A percentile compares a stretch with the other conserved stretches of the same genome.
These are phyloP conservation scores for Paraconiothyrium brasiliense DNA, from an alignment of 2,329 filamentous ascomycete genomes.

Conservation along the genomic window DNA sequence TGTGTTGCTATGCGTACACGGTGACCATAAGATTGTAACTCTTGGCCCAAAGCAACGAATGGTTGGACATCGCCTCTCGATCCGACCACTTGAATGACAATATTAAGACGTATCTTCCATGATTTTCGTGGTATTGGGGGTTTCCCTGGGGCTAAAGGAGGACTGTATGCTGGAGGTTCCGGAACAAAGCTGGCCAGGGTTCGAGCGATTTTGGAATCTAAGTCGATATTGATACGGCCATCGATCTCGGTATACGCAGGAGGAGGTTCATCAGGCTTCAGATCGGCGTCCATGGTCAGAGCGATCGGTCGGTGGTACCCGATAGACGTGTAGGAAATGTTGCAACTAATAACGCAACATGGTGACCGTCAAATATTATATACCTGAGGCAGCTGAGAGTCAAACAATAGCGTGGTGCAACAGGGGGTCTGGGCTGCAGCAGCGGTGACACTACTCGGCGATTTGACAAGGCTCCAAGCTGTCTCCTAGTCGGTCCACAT, in stretches of 20 bases:
- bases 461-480: not conserved
- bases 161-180: slow-evolving; percentile 11
- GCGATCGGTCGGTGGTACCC: not conserved
- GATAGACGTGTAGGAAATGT: not conserved
- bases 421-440: not conserved
- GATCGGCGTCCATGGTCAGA: not conserved
- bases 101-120: slow-evolving; percentile 52
- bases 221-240: slow-evolving; percentile 20
- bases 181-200: slow-evolving; percentile 12
- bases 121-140: not conserved
- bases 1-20: slow-evolving; percentile 43
- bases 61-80: slow-evolving; percentile 66
- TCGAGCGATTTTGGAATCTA: slow-evolving; percentile 14
- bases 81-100: slow-evolving; percentile 66
- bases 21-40: slow-evolving; percentile 50
- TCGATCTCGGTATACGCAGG: slow-evolving; percentile 14
- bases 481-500: not conserved
- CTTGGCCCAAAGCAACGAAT: slow-evolving; percentile 65
- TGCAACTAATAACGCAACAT: not conserved
- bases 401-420: not conserved
- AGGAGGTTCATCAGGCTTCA: not conserved
- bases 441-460: not conserved
- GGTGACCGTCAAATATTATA: not conserved
- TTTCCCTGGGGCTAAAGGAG: not conserved
- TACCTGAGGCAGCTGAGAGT: not conserved